Conservation (phyloP, 208 protist genomes). For the Angomonas ambiguus region DNA sequence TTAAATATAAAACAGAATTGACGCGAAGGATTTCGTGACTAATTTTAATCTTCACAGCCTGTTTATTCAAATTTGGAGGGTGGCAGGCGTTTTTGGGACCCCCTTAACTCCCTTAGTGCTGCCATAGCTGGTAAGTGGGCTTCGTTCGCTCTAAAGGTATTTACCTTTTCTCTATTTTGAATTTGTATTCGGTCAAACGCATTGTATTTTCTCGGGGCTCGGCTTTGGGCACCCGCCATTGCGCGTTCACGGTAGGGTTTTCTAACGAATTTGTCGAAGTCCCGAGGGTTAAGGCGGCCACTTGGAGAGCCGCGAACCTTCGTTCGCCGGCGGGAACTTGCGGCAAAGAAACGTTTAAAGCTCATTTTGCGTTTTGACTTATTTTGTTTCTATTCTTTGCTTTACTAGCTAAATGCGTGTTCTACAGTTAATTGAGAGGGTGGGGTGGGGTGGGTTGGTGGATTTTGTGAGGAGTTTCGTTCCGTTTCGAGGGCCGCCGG, state of each 20-base stretch:
- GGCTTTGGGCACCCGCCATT: neutral
- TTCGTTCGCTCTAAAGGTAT: neutral
- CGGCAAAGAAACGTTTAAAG: constrained; percentile 23
- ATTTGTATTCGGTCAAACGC: constrained; percentile 12
- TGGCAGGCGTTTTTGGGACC: too few relatives aligned
- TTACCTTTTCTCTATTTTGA: neutral
- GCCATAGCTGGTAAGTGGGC: too few relatives aligned
- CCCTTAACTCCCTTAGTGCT: too few relatives aligned
- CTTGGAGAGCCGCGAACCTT: constrained; percentile 13
- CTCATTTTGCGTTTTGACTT: too few relatives aligned
- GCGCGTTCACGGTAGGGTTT: constrained; percentile 22
- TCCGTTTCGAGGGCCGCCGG: too few relatives aligned
- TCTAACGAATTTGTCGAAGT: constrained; percentile 22
- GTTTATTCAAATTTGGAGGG: neutral
- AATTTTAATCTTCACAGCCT: too few relatives aligned
- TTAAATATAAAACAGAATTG: too few relatives aligned
- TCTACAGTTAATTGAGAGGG: neutral
- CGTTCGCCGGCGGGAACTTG: neutral
- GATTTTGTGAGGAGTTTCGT: too few relatives aligned
- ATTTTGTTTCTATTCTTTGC: too few relatives aligned
- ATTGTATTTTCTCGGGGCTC: constrained; percentile 11
- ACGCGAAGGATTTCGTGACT: too few relatives aligned
- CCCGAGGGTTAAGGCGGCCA: constrained; percentile 11
- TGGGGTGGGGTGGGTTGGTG: too few relatives aligned
- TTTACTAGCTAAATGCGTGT: too few relatives aligned